Conservation (phyloP, 805 yeast species). For the Starmerella khaoyaiensis region DNA sequence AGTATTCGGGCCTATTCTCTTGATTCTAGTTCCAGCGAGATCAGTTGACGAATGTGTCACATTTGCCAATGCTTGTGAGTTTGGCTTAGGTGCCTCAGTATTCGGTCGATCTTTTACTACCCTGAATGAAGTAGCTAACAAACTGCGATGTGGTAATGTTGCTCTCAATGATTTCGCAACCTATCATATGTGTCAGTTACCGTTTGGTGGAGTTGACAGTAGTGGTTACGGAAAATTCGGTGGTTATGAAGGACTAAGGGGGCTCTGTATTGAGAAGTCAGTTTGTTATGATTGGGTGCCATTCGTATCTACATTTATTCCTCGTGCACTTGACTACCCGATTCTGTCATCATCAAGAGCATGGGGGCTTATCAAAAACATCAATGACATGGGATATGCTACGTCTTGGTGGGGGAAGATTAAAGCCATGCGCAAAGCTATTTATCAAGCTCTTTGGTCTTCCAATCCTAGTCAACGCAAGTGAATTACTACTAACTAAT, state of each 20-base stretch:
- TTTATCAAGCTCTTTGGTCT: conserved; percentile 20
- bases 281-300: conserved; percentile 75
- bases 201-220: conserved; percentile 89
- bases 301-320: conserved; percentile 64
- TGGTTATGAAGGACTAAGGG: conserved; percentile 92
- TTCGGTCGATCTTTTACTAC: conserved; percentile 54
- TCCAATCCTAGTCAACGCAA: background rate
- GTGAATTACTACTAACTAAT: too few relatives aligned
- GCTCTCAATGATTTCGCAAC: conserved; percentile 98
- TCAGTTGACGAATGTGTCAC: conserved; percentile 53
- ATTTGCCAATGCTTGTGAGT: conserved; percentile 72
- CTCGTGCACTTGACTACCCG: conserved; percentile 85
- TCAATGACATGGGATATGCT: conserved; percentile 71
- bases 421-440: conserved; percentile 41
- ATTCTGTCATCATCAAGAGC: conserved; percentile 67
- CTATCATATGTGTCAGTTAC: conserved; percentile 85
- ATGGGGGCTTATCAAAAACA: conserved; percentile 72
- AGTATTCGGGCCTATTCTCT: conserved; percentile 86
- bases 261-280: conserved; percentile 75
- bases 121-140: conserved; percentile 50
- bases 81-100: conserved; percentile 85
- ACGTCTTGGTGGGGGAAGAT: conserved; percentile 53
- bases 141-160: conserved; percentile 72
- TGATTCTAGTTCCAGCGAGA: conserved; percentile 55
- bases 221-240: conserved; percentile 97